These are phyloP conservation scores for Xanthoparmelia taractica DNA, from an alignment of 495 filamentous ascomycete genomes.

Conservation along the genomic window DNA sequence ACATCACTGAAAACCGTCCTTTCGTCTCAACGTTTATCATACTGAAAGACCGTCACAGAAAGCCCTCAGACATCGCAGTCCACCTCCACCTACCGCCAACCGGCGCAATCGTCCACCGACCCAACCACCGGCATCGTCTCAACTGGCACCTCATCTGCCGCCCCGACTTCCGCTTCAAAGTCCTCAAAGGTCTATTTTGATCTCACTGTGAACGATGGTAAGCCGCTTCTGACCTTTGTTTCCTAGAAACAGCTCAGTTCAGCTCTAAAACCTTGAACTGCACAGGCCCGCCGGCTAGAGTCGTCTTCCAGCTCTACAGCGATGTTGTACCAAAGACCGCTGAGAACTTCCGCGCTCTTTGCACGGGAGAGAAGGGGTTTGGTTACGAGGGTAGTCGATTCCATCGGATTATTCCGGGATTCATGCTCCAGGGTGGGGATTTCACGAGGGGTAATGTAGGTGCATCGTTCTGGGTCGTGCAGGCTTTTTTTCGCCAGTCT, in stretches of 20 bases:
- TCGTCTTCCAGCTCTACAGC: slow-evolving; percentile 11
- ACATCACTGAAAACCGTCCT: background rate
- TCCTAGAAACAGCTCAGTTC: background rate
- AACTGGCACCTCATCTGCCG: background rate
- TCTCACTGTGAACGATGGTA: slow-evolving; percentile 17
- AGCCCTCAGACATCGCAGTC: background rate
- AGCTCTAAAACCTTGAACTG: background rate
- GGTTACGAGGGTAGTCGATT: slow-evolving; percentile 53
- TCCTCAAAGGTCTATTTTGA: slow-evolving; percentile 16
- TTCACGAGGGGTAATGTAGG: slow-evolving; percentile 44
- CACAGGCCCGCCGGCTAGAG: slow-evolving; percentile 3
- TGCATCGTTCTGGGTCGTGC: slow-evolving; percentile 1
- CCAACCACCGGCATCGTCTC: slow-evolving; percentile 1
- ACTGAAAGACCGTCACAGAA: background rate
- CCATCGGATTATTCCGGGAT: slow-evolving; percentile 37
- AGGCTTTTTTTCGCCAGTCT: background rate
- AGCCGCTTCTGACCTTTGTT: background rate
- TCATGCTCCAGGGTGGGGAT: slow-evolving; percentile 48
- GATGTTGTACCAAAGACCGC: slow-evolving; percentile 41
- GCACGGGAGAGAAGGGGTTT: slow-evolving; percentile 28
- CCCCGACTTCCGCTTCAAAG: background rate
- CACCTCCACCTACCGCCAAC: slow-evolving; percentile 2
- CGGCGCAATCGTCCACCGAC: background rate
- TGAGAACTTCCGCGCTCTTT: slow-evolving; percentile 49
- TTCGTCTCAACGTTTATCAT: background rate